These are phyloP conservation scores for Asclepias syriaca DNA, from an alignment of 257 asterid species.

Conservation along the genomic window DNA sequence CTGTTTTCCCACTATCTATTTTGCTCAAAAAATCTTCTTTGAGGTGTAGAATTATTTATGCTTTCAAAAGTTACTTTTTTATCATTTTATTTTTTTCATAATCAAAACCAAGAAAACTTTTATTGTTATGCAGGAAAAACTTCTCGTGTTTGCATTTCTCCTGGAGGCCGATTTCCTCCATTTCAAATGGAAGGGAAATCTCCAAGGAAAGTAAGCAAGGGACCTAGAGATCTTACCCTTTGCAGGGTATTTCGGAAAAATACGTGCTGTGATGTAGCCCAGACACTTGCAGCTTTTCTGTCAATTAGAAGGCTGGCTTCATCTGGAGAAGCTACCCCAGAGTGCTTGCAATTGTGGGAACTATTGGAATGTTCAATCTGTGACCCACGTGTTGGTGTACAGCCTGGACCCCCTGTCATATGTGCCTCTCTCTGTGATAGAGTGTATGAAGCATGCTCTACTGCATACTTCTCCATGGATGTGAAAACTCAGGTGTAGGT, in stretches of 20 bases:
- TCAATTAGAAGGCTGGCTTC: constrained; percentile 83
- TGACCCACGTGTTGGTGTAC: constrained; percentile 82
- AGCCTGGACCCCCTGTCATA: constrained; percentile 70
- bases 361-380: constrained; percentile 87
- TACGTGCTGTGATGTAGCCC: constrained; percentile 88
- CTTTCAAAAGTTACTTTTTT: not conserved
- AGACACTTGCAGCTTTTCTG: constrained; percentile 82
- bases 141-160: constrained; percentile 73
- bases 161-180: constrained; percentile 84
- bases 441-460: constrained; percentile 70
- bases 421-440: constrained; percentile 79
- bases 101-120: not conserved
- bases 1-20: not conserved
- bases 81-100: not conserved
- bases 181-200: constrained; percentile 74
- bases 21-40: not conserved
- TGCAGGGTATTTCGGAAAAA: constrained; percentile 87
- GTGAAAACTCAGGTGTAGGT: constrained; percentile 73
- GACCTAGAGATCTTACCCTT: constrained; percentile 72
- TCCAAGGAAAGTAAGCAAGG: constrained; percentile 76
- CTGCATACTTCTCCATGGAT: constrained; percentile 80
- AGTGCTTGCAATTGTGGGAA: constrained; percentile 95
- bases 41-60: not conserved
- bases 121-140: constrained; percentile 46
- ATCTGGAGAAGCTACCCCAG: constrained; percentile 92